Evolutionary conservation across 2,329 filamentous ascomycete species (phyloP), one percentile per base, ranked within the genome.

Genomic region (Fusarium transvaalense): DNA sequence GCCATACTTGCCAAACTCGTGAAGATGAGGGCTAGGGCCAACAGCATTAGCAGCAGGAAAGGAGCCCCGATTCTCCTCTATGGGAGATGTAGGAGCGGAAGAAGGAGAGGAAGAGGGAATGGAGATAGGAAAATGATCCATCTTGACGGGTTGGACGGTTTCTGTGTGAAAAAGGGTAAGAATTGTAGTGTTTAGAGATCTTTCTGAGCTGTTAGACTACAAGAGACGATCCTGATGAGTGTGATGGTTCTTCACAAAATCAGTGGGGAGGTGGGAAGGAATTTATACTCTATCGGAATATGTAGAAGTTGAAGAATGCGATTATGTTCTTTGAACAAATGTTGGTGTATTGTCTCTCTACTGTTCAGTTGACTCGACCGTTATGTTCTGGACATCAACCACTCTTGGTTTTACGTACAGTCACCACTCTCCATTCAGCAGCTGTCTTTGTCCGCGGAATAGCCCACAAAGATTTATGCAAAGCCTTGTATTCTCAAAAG

Each of bases 31-130:
- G 1, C 2, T n/a, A 5, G 32, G 10, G 1, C 5, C 3, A 15
- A 10, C 4, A 10, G 10, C 2, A 0, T 5, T 4, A 7, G 14
- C 1, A 2, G 12, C 4, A 15, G 4, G 23, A 14, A 9, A 13
- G n/a, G 21, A 7, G 4, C 3, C 23, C 17, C 21, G 9, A 17
- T 35, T 41, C 1, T 13, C 19, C 19, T 10, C 31, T 6, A 10
- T 7, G 2, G 17, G 19, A 5, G 29, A 37, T 10, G 6, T 7
- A 1, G 34, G 19, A 10, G 17, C 0, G 1, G 38, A 5, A 4
- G 15, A 2, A 3, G 51, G 9, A 27, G 8, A 3, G 23, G 23
- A 25, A 25, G 23, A 25, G 23, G 23, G 23, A 25, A 25, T 25
- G 23, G 23, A 25, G 23, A 25, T 25, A 10, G 31, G 15, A 15